Conservation (phyloP, 179 eudicot species). For the Beta macrorhiza region DNA sequence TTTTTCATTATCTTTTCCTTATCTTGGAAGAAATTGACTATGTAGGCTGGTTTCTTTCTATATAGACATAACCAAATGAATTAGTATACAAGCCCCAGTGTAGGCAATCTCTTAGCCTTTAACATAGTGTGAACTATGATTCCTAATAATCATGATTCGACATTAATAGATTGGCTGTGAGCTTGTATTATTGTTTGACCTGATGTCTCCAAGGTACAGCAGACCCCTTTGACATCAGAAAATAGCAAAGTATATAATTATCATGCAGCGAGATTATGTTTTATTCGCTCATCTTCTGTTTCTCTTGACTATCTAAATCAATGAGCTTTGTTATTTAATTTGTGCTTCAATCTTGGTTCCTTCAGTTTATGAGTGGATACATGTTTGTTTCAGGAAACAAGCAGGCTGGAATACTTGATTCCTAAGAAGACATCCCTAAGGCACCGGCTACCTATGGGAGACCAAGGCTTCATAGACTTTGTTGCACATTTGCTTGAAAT, state of each 20-base stretch:
- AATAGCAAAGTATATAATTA: no score
- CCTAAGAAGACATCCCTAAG: slow-evolving; percentile 93
- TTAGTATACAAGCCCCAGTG: background rate
- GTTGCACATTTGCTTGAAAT: slow-evolving; percentile 75
- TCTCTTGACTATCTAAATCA: background rate
- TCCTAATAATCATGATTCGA: background rate
- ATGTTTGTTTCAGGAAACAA: slow-evolving; percentile 64
- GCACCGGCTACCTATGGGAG: slow-evolving; percentile 95
- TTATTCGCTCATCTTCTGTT: background rate
- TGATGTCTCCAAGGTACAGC: background rate
- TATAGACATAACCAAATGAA: background rate
- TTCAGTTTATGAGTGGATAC: slow-evolving; percentile 6
- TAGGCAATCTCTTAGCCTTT: background rate
- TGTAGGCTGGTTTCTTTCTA: background rate
- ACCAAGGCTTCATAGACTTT: slow-evolving; percentile 94
- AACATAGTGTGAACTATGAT: background rate
- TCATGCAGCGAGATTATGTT: background rate
- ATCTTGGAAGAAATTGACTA: background rate
- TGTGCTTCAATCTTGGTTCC: background rate
- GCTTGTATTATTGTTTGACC: background rate
- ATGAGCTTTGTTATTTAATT: background rate
- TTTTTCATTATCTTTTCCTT: background rate
- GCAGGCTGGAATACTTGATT: slow-evolving; percentile 83
- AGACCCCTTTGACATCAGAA: background rate
- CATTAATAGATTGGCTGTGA: slow-evolving; percentile 7